Base-by-base conservation (phyloP, 2,329 filamentous ascomycete genomes). In the Phaeosphaeria sp. region DNA sequence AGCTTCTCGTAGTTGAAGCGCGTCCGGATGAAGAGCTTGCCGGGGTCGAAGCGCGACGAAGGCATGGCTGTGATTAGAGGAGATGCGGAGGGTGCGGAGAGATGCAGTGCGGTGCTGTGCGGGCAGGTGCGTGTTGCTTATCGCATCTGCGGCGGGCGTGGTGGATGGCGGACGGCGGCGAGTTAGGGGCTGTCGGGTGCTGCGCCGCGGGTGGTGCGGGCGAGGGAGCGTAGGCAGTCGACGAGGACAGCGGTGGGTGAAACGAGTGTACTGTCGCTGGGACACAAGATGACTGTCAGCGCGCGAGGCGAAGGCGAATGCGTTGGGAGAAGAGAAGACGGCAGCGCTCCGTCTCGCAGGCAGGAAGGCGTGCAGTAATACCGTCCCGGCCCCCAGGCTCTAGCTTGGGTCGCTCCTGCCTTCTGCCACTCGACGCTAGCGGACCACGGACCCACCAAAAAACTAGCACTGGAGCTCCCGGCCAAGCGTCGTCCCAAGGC, bases 1-100 rank as follows among this genome's bases (percentile, higher is more conserved):
- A 83, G 65, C 67, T 77, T 77, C 64, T 82, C 79, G 72, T 83
- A 82, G 58, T 75, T 74, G 74, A 81, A 79, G 68, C 72, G 75
- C 55, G 75, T 76, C 58, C 75, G 71, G 55, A 77, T 72, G 64
- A 82, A 76, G 63, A 82, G 70, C 60, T 80, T 80, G 59, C 80
- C 72, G 22, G 80, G 80, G 59, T 81, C 81, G 63, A 78, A 77
- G 62, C 80, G 73, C 62, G 52, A 54, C 17, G 71, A 69, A 54
- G 71, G 71, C 72, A 74, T 75, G 68, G 62, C 60, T 56, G 65
- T 44, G 54, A 54, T 46, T 55, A 51, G 42, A 25, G 25, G 42
- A 7, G 46, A 20, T 18, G 25, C 3, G 21, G 6, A 25, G 15
- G 42, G 21, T 18, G 33, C 18, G 3, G 17, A 48, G n/a, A 6